These are phyloP conservation scores for Escovopsis sp. DNA, from an alignment of 2,329 filamentous ascomycete genomes.

Conservation along the genomic window DNA sequence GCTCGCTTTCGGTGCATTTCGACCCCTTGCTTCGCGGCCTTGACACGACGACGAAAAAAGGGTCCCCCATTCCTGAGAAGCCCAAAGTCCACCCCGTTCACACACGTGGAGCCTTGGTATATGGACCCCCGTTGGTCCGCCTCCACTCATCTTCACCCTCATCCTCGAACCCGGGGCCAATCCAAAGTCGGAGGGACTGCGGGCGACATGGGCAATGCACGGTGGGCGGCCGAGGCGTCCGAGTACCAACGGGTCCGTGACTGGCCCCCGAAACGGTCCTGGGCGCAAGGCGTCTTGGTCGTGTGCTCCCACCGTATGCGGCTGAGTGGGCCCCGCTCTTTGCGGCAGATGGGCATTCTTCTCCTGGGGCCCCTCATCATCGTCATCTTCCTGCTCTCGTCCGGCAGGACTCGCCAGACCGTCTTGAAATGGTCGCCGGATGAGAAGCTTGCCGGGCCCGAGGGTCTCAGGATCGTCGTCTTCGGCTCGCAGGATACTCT, in stretches of 20 bases:
- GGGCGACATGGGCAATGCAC: constrained; percentile 2
- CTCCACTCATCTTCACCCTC: too few species aligned
- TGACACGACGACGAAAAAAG: too few species aligned
- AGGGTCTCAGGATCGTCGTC: constrained; percentile 31
- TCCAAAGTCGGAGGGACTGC: background rate
- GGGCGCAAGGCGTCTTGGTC: constrained; percentile 19
- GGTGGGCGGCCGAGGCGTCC: background rate
- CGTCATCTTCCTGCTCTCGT: constrained; percentile 11
- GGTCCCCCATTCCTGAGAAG: too few species aligned
- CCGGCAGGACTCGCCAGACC: constrained; percentile 11
- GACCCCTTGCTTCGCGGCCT: too few species aligned
- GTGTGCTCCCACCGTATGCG: constrained; percentile 28
- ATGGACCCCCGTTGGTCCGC: too few species aligned
- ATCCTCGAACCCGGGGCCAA: too few species aligned
- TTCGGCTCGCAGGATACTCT: constrained; percentile 35
- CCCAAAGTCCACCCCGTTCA: too few species aligned
- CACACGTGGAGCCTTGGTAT: too few species aligned
- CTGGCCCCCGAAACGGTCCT: constrained; percentile 10
- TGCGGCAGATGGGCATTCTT: constrained; percentile 14
- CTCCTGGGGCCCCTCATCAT: constrained; percentile 16
- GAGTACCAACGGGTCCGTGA: constrained; percentile 11
- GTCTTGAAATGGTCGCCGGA: constrained; percentile 10
- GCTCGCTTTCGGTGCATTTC: too few species aligned
- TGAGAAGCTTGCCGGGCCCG: constrained; percentile 12
- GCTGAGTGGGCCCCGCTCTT: constrained; percentile 19